Percentiles rank a stretch among this genome's conserved stretches.
phyloP scores from a whole-genome alignment of 2,329 filamentous ascomycete species.

The Penicillium sp. region DNA sequence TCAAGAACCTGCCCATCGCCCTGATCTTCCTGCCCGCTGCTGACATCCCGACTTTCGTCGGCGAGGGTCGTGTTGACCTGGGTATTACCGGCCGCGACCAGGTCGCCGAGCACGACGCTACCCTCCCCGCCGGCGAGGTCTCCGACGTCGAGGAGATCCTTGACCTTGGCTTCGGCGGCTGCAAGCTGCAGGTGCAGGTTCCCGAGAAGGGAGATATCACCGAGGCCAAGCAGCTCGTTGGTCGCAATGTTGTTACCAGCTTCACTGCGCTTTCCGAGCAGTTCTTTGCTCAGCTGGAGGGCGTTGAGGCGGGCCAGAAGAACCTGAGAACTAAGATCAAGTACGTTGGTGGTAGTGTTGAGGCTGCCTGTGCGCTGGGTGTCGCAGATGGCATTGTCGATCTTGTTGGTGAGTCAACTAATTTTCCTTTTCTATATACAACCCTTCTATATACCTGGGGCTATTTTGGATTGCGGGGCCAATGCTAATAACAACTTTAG shows the following conservation, averaged over 20 bases:
- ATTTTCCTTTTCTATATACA: conserved; percentile 36
- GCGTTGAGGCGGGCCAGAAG: conserved; percentile 29
- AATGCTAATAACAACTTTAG: conserved; percentile 48
- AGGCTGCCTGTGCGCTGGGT: conserved; percentile 91
- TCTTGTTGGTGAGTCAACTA: conserved; percentile 68
- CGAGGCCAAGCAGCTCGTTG: conserved; percentile 75
- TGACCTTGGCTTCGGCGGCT: conserved; percentile 86
- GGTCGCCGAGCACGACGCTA: conserved; percentile 82
- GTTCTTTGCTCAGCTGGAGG: conserved; percentile 81
- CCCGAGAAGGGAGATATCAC: conserved; percentile 77
- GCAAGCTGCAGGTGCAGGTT: conserved; percentile 95
- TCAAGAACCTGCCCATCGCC: conserved; percentile 94
- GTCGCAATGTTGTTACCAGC: conserved; percentile 92
- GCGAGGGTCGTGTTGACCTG: conserved; percentile 87
- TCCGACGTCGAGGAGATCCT: conserved; percentile 80
- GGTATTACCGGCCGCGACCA: conserved; percentile 95
- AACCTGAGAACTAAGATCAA: conserved; percentile 79
- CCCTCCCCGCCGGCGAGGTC: conserved; percentile 35
- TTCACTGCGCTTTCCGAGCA: conserved; percentile 81
- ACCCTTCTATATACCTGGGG: not conserved
- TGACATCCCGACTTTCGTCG: conserved; percentile 96
- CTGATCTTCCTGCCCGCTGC: conserved; percentile 96
- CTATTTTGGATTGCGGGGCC: not conserved
- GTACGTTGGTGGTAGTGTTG: conserved; percentile 93
- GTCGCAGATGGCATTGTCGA: conserved; percentile 97